Conservation (phyloP, 2,329 filamentous ascomycete species). For the Aureobasidium musti region DNA sequence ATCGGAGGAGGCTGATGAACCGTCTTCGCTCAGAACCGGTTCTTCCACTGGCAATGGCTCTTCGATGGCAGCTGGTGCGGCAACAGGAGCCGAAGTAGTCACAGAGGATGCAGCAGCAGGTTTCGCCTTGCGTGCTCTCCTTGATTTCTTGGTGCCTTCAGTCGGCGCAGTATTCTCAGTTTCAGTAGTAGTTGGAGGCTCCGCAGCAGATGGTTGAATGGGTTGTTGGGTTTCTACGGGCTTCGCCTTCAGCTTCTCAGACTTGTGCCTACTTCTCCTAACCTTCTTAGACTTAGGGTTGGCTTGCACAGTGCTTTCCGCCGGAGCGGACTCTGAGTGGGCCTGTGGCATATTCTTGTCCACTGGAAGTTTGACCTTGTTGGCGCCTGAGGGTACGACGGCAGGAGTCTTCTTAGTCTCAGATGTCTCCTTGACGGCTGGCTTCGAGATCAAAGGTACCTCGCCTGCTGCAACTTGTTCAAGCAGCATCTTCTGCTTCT, state of each 20-base stretch:
- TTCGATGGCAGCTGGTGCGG: background rate
- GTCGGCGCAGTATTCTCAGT: background rate
- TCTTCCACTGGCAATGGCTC: background rate
- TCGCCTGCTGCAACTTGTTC: conserved; percentile 6
- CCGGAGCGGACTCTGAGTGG: background rate
- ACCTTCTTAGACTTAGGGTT: conserved; percentile 17
- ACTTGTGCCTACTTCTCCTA: conserved; percentile 19
- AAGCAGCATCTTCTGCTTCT: background rate
- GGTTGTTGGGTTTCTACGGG: conserved; percentile 6
- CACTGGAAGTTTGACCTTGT: background rate
- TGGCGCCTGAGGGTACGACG: background rate
- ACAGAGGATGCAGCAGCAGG: background rate
- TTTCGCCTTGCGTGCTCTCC: conserved; percentile 7
- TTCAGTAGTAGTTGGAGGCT: background rate
- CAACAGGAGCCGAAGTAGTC: background rate
- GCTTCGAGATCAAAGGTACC: background rate
- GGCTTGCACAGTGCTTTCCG: background rate
- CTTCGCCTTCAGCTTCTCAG: conserved; percentile 13
- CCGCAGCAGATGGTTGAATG: background rate
- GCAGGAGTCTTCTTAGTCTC: background rate
- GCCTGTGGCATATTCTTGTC: background rate
- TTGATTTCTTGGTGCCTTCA: conserved; percentile 1
- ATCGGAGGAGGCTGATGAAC: background rate
- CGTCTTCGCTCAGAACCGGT: background rate
- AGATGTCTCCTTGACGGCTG: background rate